Evolutionary conservation across 352 stramenopile genomes (phyloP).

Genomic region (Bremia lactucae): DNA sequence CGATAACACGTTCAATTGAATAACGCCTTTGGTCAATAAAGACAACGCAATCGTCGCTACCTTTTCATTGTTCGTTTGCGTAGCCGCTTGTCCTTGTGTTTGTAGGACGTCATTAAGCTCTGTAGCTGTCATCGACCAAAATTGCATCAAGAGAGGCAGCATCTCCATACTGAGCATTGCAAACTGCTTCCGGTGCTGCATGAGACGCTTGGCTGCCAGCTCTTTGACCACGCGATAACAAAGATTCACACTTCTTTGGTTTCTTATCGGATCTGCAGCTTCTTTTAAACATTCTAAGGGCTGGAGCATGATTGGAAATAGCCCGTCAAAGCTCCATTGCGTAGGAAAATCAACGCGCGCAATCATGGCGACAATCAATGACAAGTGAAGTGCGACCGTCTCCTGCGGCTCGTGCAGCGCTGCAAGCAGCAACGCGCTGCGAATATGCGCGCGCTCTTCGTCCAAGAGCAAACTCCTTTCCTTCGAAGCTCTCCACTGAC

Average conservation of each 20-base stretch:
- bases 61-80: slow-evolving; percentile 2
- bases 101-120: slow-evolving; percentile 27
- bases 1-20: slow-evolving; percentile 31
- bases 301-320: slow-evolving; percentile 59
- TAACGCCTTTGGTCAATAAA: slow-evolving; percentile 4
- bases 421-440: slow-evolving; percentile 46
- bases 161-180: slow-evolving; percentile 56
- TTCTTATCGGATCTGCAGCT: slow-evolving; percentile 7
- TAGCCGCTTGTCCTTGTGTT: slow-evolving; percentile 7
- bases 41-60: slow-evolving; percentile 5
- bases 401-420: slow-evolving; percentile 50
- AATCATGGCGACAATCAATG: slow-evolving; percentile 53
- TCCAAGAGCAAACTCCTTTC: slow-evolving; percentile 20
- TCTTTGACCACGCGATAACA: slow-evolving; percentile 76
- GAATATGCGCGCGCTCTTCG: slow-evolving; percentile 35
- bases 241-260: slow-evolving; percentile 42
- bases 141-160: slow-evolving; percentile 44
- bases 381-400: slow-evolving; percentile 47
- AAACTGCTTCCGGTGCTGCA: slow-evolving; percentile 78
- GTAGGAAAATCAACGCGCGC: slow-evolving; percentile 64
- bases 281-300: slow-evolving; percentile 20
- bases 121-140: slow-evolving; percentile 34
- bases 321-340: slow-evolving; percentile 48
- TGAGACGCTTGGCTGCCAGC: slow-evolving; percentile 58
- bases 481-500: slow-evolving; percentile 33